A percentile compares a stretch with the other conserved stretches of the same genome.
Conservation (phyloP, 305 asterid species). For the Fraxinus paxiana region DNA sequence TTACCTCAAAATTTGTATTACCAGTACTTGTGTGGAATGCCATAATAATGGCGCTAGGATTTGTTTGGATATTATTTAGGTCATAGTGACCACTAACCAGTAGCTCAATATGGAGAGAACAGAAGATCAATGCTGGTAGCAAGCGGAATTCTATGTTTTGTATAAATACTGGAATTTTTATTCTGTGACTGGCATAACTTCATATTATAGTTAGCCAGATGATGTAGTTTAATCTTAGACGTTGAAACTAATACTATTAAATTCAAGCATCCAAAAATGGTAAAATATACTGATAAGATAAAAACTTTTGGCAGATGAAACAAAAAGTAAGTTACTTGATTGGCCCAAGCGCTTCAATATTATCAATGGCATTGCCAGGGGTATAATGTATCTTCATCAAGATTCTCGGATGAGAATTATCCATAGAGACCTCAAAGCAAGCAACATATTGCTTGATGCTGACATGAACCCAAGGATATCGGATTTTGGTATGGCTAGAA, state of each 20-base stretch:
- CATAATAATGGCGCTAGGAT: background rate
- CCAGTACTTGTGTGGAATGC: background rate
- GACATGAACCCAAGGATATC: constrained; percentile 35
- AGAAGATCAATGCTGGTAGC: background rate
- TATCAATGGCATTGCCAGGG: constrained; percentile 38
- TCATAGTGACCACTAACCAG: background rate
- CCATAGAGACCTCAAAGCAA: constrained; percentile 39
- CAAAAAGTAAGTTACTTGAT: constrained; percentile 17
- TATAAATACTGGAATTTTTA: background rate
- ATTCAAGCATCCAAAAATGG: background rate
- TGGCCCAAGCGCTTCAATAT: constrained; percentile 31
- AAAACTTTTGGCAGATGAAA: constrained; percentile 22
- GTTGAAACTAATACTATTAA: background rate
- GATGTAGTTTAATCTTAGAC: background rate
- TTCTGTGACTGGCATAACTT: background rate
- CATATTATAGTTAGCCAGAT: background rate
- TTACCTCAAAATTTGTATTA: background rate
- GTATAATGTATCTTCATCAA: constrained; percentile 45
- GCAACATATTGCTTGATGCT: constrained; percentile 30
- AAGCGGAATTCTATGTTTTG: background rate
- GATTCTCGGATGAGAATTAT: constrained; percentile 39
- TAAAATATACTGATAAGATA: background rate
- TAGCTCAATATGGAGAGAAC: background rate
- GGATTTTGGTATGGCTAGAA: constrained; percentile 36
- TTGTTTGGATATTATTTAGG: background rate